Base-by-base conservation (phyloP, 352 stramenopile genomes). In the Phytophthora megakarya region DNA sequence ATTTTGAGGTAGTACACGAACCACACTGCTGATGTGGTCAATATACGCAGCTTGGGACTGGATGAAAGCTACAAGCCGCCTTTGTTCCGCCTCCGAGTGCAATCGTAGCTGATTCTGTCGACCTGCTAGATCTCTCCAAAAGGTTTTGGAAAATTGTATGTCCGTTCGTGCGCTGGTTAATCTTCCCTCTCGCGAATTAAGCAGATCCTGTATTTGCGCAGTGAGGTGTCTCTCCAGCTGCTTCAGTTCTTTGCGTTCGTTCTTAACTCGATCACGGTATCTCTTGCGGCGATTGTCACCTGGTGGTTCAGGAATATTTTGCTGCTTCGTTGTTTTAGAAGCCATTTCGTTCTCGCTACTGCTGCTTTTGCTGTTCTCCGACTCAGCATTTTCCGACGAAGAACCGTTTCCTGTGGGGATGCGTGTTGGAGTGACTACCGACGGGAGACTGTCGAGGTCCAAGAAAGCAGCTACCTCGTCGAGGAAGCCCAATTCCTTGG, bases 251-350 rank as follows among this genome's bases (percentile, higher is more conserved):
- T 52, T 25, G 1, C 54, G 48, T 37, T 70, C 62, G 30, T 43
- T 57, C 42, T 67, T 66, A 37, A 55, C 16, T 11, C 37, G 39
- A 10, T 48, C 10, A 2, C 43, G 55, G 28, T 71, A 71, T 21
- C 12, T 18, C 18, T 53, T 61, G 5, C 37, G 30, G 3, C 54
- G 62, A 38, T 49, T 40, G 40, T 46, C 58, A 5, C 13, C 15
- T 30, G 21, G 21, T 11, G 30, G 28, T 10, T 55, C 26, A 5
- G n/a, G 21, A 9, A 15, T 23, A 3, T 35, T 55, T 16, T 19
- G 32, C 32, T 19, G 32, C 32, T 46, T 38, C 21, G 13, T 44
- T 2, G 3, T 4, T 10, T 1, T 15, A 12, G 23, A 30, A 6
- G 13, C 9, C 6, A 45, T 45, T 16, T 46, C 19, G 40, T 46